A percentile compares a stretch with the other conserved stretches of the same genome.
Evolutionary conservation across 1,284 basidiomycete genomes (phyloP).

Genomic region (Pseudozyma sp.): DNA sequence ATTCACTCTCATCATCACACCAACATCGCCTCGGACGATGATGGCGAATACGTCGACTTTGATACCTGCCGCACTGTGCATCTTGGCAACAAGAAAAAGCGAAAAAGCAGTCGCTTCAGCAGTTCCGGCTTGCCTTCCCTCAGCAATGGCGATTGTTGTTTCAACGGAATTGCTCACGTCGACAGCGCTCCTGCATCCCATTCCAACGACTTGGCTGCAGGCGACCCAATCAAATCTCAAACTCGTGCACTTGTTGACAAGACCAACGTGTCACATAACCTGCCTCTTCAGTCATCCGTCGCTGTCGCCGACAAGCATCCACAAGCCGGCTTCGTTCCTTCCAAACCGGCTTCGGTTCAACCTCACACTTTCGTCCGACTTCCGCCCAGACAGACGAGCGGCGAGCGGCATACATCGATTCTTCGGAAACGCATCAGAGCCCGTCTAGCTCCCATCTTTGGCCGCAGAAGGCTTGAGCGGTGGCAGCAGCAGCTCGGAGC

Average conservation of each 20-base stretch:
- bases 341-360: background rate
- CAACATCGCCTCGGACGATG: constrained; percentile 26
- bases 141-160: background rate
- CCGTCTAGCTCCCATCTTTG: constrained; percentile 15
- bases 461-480: constrained; percentile 10
- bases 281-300: background rate
- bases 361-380: constrained; percentile 5
- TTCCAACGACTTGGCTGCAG: too few relatives aligned
- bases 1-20: constrained; percentile 14
- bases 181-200: too few relatives aligned
- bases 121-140: background rate
- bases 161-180: too few relatives aligned
- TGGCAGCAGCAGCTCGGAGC: constrained; percentile 1
- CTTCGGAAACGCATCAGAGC: constrained; percentile 25
- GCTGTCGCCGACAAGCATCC: constrained; percentile 1
- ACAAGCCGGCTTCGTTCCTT: background rate
- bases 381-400: constrained; percentile 17
- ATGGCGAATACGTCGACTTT: constrained; percentile 32
- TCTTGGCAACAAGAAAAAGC: constrained; percentile 57
- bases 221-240: background rate
- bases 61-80: constrained; percentile 40
- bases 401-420: constrained; percentile 12
- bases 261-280: constrained; percentile 4
- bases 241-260: constrained; percentile 24
- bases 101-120: constrained; percentile 49